Percentiles rank a stretch among this genome's conserved stretches.
These are phyloP conservation scores for Gossypium davidsonii DNA, from an alignment of 441 rosid species.

Conservation along the genomic window DNA sequence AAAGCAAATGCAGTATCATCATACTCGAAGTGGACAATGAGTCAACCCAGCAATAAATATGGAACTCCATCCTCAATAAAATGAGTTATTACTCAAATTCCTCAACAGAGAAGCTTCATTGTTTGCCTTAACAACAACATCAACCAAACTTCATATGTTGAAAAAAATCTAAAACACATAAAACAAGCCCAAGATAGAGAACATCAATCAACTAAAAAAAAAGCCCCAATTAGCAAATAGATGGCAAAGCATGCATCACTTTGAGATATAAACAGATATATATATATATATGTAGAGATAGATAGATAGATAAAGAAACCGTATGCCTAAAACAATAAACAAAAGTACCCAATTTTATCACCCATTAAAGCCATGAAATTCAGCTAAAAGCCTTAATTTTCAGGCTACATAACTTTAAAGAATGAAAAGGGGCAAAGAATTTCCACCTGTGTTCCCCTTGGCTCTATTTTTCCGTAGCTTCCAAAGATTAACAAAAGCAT, in stretches of 20 bases:
- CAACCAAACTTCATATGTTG: slow-evolving; percentile 15
- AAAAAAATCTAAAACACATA: neutral
- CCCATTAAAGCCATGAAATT: too few species aligned
- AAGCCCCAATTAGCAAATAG: too few species aligned
- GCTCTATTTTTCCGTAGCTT: slow-evolving; percentile 16
- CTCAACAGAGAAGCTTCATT: slow-evolving; percentile 11
- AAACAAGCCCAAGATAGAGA: slow-evolving; percentile 6
- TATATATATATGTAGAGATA: too few species aligned
- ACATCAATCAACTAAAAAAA: slow-evolving; percentile 6
- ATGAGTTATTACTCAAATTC: slow-evolving; percentile 5
- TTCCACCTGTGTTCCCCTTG: slow-evolving; percentile 17
- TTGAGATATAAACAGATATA: too few species aligned
- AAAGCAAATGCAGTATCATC: slow-evolving; percentile 6
- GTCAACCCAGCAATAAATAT: neutral
- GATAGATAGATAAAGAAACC: too few species aligned
- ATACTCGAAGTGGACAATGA: neutral
- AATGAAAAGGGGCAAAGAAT: slow-evolving; percentile 4
- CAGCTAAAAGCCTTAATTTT: slow-evolving; percentile 13
- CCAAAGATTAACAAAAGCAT: slow-evolving; percentile 18
- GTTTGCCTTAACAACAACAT: slow-evolving; percentile 21
- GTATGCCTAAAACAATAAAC: too few species aligned
- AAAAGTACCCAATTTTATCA: too few species aligned
- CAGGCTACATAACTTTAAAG: slow-evolving; percentile 5
- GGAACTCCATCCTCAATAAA: neutral
- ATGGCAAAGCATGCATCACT: too few species aligned